Conservation (phyloP, 140 eudicot genomes). For the Oenanthe javanica region DNA sequence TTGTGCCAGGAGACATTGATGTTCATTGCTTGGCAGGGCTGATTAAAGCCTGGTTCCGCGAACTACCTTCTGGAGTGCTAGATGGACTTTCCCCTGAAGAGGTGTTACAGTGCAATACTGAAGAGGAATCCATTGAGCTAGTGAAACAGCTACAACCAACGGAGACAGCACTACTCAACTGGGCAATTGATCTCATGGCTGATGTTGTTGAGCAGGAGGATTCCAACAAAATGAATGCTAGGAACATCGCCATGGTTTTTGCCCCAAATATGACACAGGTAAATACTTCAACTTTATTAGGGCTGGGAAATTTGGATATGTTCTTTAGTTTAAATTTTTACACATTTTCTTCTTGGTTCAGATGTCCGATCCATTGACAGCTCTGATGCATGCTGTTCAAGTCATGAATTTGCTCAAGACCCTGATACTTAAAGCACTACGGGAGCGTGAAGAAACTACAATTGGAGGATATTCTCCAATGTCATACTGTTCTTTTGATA, state of each 20-base stretch:
- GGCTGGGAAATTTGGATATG: neutral
- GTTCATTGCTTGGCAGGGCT: conserved; percentile 89
- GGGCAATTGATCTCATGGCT: conserved; percentile 98
- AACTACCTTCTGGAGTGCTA: conserved; percentile 87
- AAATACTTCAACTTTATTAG: conserved; percentile 14
- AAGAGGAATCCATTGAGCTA: conserved; percentile 67
- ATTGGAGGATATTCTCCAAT: conserved; percentile 57
- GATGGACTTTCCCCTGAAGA: conserved; percentile 97
- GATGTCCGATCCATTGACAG: conserved; percentile 98
- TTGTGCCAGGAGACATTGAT: conserved; percentile 83
- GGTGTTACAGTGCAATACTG: conserved; percentile 73
- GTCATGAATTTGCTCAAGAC: conserved; percentile 91
- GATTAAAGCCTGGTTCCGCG: conserved; percentile 94
- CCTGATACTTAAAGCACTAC: conserved; percentile 52
- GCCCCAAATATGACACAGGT: conserved; percentile 99
- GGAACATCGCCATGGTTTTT: conserved; percentile 97
- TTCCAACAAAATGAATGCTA: conserved; percentile 89
- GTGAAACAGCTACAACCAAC: conserved; percentile 79
- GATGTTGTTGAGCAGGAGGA: conserved; percentile 92
- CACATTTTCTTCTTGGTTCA: conserved; percentile 17
- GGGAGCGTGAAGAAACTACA: conserved; percentile 48
- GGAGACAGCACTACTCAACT: conserved; percentile 75
- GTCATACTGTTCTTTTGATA: conserved; percentile 45
- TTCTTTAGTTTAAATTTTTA: neutral
- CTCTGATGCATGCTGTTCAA: conserved; percentile 96